phyloP scores from a whole-genome alignment of 2,329 filamentous ascomycete species.

The Arthrobotrys pseudoclavata region DNA sequence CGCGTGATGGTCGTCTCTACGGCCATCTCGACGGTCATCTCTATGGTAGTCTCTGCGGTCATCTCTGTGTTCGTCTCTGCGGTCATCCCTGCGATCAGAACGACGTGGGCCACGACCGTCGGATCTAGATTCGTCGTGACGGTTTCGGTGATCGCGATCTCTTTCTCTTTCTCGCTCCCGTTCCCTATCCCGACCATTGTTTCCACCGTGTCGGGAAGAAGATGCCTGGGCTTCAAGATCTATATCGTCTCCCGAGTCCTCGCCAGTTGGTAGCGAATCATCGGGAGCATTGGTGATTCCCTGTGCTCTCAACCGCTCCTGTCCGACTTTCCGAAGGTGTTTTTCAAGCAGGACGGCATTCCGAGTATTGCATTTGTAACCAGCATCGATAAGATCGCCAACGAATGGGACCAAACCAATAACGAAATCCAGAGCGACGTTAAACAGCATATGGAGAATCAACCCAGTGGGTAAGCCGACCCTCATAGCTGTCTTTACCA shows the following conservation, averaged over 20 bases:
- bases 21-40: constrained; percentile 11
- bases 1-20: constrained; percentile 5
- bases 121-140: constrained; percentile 4
- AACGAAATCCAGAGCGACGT: constrained; percentile 80
- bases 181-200: constrained; percentile 31
- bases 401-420: constrained; percentile 81
- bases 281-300: constrained; percentile 40
- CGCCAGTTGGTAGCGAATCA: constrained; percentile 35
- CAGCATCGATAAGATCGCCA: constrained; percentile 80
- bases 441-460: constrained; percentile 80
- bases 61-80: constrained; percentile 13
- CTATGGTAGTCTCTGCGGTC: constrained; percentile 14
- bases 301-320: constrained; percentile 65
- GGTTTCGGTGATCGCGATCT: constrained; percentile 23
- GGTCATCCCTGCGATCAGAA: constrained; percentile 14
- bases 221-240: constrained; percentile 53
- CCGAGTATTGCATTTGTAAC: constrained; percentile 78
- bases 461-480: constrained; percentile 78
- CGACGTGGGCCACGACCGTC: constrained; percentile 15
- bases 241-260: constrained; percentile 46
- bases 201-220: constrained; percentile 20
- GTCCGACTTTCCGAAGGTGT: constrained; percentile 77
- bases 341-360: constrained; percentile 79
- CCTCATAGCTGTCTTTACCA: constrained; percentile 80
- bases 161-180: constrained; percentile 2